Evolutionary conservation across 1,284 basidiomycete species (phyloP).

Genomic region (Trichosporon sp.): DNA sequence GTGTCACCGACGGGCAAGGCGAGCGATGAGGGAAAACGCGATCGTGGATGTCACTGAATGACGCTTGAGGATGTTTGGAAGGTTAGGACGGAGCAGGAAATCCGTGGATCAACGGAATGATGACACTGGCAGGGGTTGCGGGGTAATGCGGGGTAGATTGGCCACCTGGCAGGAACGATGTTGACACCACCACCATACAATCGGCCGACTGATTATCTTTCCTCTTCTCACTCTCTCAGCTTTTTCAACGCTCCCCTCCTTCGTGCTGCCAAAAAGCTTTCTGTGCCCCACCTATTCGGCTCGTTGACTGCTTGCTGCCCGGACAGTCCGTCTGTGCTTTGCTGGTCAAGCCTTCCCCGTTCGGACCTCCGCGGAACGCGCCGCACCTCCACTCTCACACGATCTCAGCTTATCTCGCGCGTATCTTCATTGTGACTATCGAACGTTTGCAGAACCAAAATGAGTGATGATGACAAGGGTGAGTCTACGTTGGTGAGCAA

Average conservation of each 20-base stretch:
- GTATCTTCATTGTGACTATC: background rate
- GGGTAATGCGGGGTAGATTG: constrained; percentile 21
- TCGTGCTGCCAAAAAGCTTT: background rate
- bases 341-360: background rate
- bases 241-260: background rate
- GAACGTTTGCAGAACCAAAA: background rate
- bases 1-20: background rate
- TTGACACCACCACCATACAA: background rate
- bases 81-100: constrained; percentile 5
- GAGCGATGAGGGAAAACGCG: background rate
- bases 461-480: constrained; percentile 1
- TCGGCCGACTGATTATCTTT: background rate
- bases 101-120: constrained; percentile 10
- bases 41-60: constrained; percentile 5
- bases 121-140: background rate
- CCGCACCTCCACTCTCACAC: constrained; percentile 11
- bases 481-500: background rate
- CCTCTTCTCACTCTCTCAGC: background rate
- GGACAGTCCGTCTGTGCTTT: background rate
- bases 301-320: background rate
- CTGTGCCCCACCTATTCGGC: background rate
- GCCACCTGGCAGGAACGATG: background rate
- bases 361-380: background rate
- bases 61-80: background rate
- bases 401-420: background rate